A percentile compares a stretch with the other conserved stretches of the same genome.
These are phyloP conservation scores for Solanum ossicruentum DNA, from an alignment of 257 asterid species.

Conservation along the genomic window DNA sequence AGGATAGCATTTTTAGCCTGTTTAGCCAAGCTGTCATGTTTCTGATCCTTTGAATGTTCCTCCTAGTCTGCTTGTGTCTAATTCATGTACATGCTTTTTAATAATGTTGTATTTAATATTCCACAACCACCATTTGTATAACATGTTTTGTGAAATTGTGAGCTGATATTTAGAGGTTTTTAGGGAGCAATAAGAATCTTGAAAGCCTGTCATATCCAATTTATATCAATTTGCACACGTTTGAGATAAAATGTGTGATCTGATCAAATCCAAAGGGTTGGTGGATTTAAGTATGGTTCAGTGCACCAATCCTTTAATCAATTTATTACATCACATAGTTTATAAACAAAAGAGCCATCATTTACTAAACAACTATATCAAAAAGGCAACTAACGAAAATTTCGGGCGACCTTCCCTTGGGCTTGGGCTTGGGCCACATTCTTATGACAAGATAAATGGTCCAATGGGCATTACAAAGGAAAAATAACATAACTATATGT, in stretches of 20 bases:
- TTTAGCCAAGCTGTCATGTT: neutral
- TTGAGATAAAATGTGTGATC: neutral
- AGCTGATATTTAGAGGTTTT: neutral
- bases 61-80: neutral
- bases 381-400: accelerated
- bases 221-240: neutral
- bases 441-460: neutral
- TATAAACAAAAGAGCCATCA: neutral
- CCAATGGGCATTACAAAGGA: neutral
- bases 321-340: neutral
- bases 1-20: neutral
- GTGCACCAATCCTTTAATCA: neutral
- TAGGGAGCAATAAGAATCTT: neutral
- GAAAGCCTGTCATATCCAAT: neutral
- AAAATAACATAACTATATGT: too few relatives aligned
- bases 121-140: neutral
- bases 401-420: neutral
- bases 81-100: neutral
- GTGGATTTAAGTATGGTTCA: neutral
- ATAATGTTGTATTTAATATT: neutral
- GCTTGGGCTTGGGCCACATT: neutral
- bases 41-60: neutral
- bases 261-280: neutral
- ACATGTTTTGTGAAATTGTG: neutral
- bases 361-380: neutral